Evolutionary conservation across 768 basidiomycete species (phyloP).

Genomic region (Lactarius sanguifluus): DNA sequence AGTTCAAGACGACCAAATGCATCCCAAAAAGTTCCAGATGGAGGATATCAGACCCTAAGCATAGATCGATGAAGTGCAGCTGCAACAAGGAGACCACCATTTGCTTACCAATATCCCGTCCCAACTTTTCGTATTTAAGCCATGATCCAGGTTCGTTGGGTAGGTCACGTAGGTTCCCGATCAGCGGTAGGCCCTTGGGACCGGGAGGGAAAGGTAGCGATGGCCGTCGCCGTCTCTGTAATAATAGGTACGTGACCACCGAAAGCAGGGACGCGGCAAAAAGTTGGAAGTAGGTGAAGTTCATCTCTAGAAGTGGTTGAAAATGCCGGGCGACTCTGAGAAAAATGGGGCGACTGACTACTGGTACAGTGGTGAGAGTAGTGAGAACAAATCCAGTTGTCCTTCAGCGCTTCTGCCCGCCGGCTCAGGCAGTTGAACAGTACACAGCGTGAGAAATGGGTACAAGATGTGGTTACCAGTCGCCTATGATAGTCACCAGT

Average conservation of each 20-base stretch:
- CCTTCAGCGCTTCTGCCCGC: background rate
- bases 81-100: background rate
- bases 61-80: background rate
- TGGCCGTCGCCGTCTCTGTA: conserved; percentile 2
- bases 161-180: conserved; percentile 30
- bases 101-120: conserved; percentile 28
- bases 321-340: background rate
- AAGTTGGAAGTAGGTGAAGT: conserved; percentile 1
- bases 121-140: conserved; percentile 27
- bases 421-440: no score
- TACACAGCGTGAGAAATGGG: no score
- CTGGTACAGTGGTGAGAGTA: no score
- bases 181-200: conserved; percentile 28
- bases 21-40: conserved; percentile 32
- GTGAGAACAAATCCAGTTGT: background rate
- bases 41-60: conserved; percentile 33
- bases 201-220: conserved; percentile 23
- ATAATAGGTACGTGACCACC: background rate
- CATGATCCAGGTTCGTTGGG: conserved; percentile 25
- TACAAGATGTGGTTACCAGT: no score
- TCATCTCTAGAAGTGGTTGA: conserved; percentile 5
- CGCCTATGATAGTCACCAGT: no score
- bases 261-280: background rate
- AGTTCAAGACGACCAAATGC: conserved; percentile 35
- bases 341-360: background rate